phyloP scores from a whole-genome alignment of 108 stramenopile species.

The Cyclotella choctawhatcheeana region DNA sequence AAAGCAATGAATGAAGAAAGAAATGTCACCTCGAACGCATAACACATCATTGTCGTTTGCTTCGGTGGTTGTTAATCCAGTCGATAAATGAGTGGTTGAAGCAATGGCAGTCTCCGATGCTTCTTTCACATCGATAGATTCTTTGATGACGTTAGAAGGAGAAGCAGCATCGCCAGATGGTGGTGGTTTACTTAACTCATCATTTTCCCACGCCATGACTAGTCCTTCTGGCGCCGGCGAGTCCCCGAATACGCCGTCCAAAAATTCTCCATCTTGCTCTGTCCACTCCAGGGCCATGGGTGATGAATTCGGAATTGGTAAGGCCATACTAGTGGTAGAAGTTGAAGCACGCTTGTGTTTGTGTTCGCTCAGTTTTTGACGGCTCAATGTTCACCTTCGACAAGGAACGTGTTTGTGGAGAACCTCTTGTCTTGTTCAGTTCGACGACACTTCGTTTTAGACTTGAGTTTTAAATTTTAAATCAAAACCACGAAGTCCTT shows the following conservation, averaged over 20 bases:
- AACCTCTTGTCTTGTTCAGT: no score
- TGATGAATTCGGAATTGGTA: background rate
- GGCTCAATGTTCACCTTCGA: no score
- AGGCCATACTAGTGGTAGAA: background rate
- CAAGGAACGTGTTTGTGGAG: no score
- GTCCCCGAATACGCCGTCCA: slow-evolving; percentile 5
- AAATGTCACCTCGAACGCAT: slow-evolving; percentile 1
- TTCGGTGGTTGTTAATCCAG: background rate
- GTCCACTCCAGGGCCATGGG: background rate
- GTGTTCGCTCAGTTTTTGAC: no score
- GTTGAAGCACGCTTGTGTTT: background rate
- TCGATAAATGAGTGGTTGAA: background rate
- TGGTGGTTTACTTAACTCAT: no score
- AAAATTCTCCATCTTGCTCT: slow-evolving; percentile 16
- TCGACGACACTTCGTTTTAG: no score
- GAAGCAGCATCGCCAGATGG: no score
- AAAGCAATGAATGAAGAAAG: no score
- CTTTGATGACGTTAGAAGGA: background rate
- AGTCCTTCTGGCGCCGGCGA: background rate
- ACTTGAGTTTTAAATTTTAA: slow-evolving; percentile 11
- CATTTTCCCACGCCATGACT: no score
- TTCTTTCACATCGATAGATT: background rate
- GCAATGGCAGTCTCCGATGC: background rate
- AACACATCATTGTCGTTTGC: background rate
- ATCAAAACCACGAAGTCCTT: background rate